Conservation (phyloP, 2,329 filamentous ascomycete species). For the Colletotrichum musicola region DNA sequence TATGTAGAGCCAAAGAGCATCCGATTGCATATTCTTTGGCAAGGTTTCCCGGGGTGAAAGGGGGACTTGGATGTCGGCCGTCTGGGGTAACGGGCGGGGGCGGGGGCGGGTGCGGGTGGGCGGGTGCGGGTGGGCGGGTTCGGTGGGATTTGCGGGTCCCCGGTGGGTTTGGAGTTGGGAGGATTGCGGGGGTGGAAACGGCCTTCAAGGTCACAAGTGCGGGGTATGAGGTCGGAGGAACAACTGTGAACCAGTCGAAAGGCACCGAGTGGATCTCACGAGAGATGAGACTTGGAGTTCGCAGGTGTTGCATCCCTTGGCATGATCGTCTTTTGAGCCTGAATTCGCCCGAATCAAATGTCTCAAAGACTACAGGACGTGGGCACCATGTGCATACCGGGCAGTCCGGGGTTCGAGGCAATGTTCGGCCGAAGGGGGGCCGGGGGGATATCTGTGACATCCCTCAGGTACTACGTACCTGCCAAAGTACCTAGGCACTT, state of each 20-base stretch:
- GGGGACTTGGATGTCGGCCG: neutral
- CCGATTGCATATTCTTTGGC: neutral
- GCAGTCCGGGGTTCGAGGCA: slow-evolving; percentile 20
- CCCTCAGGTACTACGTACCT: too few species aligned
- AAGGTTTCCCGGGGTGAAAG: neutral
- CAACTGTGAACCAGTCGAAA: slow-evolving; percentile 14
- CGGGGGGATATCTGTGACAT: neutral
- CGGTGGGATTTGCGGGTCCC: neutral
- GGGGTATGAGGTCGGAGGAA: slow-evolving; percentile 28
- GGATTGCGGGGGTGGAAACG: slow-evolving; percentile 29
- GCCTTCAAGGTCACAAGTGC: slow-evolving; percentile 14
- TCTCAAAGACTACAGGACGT: neutral
- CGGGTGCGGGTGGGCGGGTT: too few species aligned
- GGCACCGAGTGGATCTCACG: slow-evolving; percentile 21
- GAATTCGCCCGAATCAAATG: slow-evolving; percentile 5
- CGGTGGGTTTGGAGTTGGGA: slow-evolving; percentile 20
- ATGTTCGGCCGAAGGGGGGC: slow-evolving; percentile 35
- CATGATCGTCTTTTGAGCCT: slow-evolving; percentile 1
- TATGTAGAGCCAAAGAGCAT: neutral
- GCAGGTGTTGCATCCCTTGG: slow-evolving; percentile 11
- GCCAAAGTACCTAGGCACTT: too few species aligned
- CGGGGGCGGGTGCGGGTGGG: too few species aligned
- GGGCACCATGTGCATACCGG: neutral
- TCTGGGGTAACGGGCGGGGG: slow-evolving; percentile 15
- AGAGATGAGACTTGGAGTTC: slow-evolving; percentile 17